Percentiles rank a stretch among this genome's conserved stretches.
phyloP scores from a whole-genome alignment of 2,329 filamentous ascomycete genomes.

The Dactylellina haptotyla region DNA sequence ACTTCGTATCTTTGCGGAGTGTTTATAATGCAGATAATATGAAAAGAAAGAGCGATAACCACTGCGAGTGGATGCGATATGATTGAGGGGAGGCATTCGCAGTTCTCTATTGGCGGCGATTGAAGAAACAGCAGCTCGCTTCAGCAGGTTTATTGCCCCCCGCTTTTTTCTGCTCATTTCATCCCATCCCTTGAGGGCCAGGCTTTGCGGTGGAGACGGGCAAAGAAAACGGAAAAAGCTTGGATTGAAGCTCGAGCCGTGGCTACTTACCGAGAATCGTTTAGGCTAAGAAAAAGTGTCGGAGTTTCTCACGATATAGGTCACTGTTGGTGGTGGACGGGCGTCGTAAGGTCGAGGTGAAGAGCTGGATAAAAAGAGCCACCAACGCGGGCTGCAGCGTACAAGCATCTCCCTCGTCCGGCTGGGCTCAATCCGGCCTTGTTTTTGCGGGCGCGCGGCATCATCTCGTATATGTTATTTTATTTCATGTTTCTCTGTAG shows the following conservation, averaged over 20 bases:
- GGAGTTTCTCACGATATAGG: not conserved
- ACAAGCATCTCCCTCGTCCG: slow-evolving; percentile 40
- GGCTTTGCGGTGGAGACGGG: not conserved
- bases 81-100: not conserved
- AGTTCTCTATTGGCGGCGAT: not conserved
- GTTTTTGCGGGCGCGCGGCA: slow-evolving; percentile 5
- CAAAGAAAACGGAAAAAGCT: not conserved
- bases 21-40: slow-evolving; percentile 21
- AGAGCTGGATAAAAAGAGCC: slow-evolving; percentile 11
- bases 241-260: slow-evolving; percentile 31
- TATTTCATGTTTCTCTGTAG: no score
- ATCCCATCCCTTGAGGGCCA: slow-evolving; percentile 10
- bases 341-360: slow-evolving; percentile 12
- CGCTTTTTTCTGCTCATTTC: slow-evolving; percentile 13
- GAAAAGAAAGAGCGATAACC: not conserved
- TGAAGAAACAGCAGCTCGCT: not conserved
- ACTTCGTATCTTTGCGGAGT: slow-evolving; percentile 25
- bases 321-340: not conserved
- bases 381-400: not conserved
- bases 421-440: slow-evolving; percentile 33
- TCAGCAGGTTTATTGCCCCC: slow-evolving; percentile 23
- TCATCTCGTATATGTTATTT: not conserved
- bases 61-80: slow-evolving; percentile 5
- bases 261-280: slow-evolving; percentile 19
- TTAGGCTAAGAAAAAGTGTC: slow-evolving; percentile 20